Evolutionary conservation across 1,284 basidiomycete genomes (phyloP).

Genomic region (Austroboletus niveus): DNA sequence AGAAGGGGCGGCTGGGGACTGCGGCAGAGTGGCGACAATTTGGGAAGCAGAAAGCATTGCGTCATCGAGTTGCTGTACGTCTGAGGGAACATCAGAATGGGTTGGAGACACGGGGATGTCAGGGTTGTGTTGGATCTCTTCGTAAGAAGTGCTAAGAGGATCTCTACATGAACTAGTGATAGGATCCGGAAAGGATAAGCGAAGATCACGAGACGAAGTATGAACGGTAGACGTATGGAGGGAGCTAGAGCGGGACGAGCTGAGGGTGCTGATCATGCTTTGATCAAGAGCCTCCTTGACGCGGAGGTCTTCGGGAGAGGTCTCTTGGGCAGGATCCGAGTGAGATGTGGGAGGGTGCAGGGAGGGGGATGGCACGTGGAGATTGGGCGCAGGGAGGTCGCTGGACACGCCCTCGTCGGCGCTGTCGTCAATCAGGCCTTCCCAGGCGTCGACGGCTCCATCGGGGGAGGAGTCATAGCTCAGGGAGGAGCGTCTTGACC

Average conservation of each 20-base stretch:
- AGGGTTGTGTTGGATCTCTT: constrained; percentile 23
- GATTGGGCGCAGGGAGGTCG: constrained; percentile 29
- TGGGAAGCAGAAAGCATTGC: constrained; percentile 25
- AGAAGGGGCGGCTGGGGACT: constrained; percentile 15
- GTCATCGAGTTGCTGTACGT: constrained; percentile 21
- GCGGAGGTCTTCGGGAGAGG: constrained; percentile 53
- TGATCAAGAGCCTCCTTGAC: constrained; percentile 73
- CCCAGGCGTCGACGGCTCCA: constrained; percentile 70
- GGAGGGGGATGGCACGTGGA: constrained; percentile 29
- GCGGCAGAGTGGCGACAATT: constrained; percentile 28
- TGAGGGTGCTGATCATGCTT: constrained; percentile 74
- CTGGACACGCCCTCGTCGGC: constrained; percentile 43
- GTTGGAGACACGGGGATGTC: constrained; percentile 12
- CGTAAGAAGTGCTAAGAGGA: constrained; percentile 25
- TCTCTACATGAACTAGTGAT: constrained; percentile 60
- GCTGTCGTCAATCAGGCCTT: constrained; percentile 63
- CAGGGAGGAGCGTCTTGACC: constrained; percentile 63
- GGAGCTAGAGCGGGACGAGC: constrained; percentile 63
- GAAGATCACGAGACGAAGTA: constrained; percentile 62
- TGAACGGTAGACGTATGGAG: constrained; percentile 53
- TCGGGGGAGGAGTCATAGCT: constrained; percentile 64
- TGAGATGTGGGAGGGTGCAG: constrained; percentile 23
- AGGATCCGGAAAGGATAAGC: constrained; percentile 75
- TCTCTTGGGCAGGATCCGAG: constrained; percentile 29
- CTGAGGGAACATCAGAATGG: constrained; percentile 16